phyloP scores from a whole-genome alignment of 1,139 yeast species.

The Lodderomyces theae region DNA sequence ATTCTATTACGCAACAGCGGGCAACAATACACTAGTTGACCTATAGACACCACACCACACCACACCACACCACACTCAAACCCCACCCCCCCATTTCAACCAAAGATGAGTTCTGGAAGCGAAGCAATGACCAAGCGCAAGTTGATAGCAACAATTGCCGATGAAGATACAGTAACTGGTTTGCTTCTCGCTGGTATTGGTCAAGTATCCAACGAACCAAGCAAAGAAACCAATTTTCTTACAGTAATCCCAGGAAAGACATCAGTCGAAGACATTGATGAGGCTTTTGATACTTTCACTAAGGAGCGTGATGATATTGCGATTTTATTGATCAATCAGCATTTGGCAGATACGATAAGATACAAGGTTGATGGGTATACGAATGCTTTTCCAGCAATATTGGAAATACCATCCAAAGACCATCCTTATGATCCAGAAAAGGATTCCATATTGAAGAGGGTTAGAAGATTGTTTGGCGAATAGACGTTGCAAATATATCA shows the following conservation, averaged over 20 bases:
- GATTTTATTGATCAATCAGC: slow-evolving; percentile 87
- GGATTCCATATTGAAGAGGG: slow-evolving; percentile 92
- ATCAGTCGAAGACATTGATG: slow-evolving; percentile 68
- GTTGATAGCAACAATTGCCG: slow-evolving; percentile 89
- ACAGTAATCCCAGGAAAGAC: slow-evolving; percentile 81
- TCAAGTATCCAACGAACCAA: slow-evolving; percentile 63
- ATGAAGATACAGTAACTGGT: slow-evolving; percentile 96
- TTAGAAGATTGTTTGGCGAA: slow-evolving; percentile 92
- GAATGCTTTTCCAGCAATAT: slow-evolving; percentile 91
- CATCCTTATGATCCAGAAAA: slow-evolving; percentile 98
- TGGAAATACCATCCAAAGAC: slow-evolving; percentile 97
- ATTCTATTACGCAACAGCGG: too few relatives aligned
- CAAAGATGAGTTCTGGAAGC: slow-evolving; percentile 24
- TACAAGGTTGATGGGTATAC: slow-evolving; percentile 78
- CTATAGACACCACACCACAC: too few relatives aligned
- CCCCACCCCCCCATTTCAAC: not conserved
- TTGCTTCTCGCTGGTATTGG: slow-evolving; percentile 95
- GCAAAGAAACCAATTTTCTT: slow-evolving; percentile 76
- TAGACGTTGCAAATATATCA: too few relatives aligned
- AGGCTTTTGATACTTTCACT: slow-evolving; percentile 75
- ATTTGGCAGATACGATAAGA: slow-evolving; percentile 89
- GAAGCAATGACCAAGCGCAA: slow-evolving; percentile 64
- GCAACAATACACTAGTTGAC: too few relatives aligned
- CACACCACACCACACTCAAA: not conserved
- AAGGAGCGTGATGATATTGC: slow-evolving; percentile 84